These are phyloP conservation scores for Naganishia vaughanmartiniae DNA, from an alignment of 768 basidiomycete genomes.

Conservation along the genomic window DNA sequence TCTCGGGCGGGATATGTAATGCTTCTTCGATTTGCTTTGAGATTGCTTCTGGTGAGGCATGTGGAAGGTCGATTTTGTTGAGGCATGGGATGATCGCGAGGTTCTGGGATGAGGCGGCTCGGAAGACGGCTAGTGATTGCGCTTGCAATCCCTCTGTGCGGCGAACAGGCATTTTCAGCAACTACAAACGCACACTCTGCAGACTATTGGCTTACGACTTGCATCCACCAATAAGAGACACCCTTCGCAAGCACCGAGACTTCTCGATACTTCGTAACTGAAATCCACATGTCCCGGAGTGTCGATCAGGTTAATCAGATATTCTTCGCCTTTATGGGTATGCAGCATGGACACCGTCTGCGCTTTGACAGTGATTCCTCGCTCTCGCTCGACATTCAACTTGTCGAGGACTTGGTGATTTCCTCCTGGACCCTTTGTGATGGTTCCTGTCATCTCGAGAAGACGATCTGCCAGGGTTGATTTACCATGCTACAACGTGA, in stretches of 20 bases:
- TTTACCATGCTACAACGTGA: slow-evolving; percentile 75
- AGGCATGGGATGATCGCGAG: slow-evolving; percentile 74
- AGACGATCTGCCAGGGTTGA: slow-evolving; percentile 83
- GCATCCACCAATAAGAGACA: slow-evolving; percentile 82
- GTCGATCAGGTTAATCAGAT: slow-evolving; percentile 90
- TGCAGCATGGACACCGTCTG: slow-evolving; percentile 87
- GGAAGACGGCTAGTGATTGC: slow-evolving; percentile 92
- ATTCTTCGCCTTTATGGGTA: slow-evolving; percentile 55
- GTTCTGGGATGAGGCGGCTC: slow-evolving; percentile 76
- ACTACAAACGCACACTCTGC: neutral
- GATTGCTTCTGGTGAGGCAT: slow-evolving; percentile 76
- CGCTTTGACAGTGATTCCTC: slow-evolving; percentile 86
- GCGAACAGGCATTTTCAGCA: neutral
- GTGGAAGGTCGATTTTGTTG: slow-evolving; percentile 94
- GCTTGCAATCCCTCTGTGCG: slow-evolving; percentile 83
- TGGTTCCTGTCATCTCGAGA: slow-evolving; percentile 79
- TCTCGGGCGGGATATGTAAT: slow-evolving; percentile 71
- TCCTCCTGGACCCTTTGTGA: slow-evolving; percentile 81
- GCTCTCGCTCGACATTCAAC: slow-evolving; percentile 76
- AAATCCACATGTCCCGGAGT: slow-evolving; percentile 99
- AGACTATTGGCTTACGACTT: slow-evolving; percentile 57
- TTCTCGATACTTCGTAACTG: slow-evolving; percentile 91
- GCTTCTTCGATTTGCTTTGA: slow-evolving; percentile 75
- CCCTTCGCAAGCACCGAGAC: slow-evolving; percentile 88
- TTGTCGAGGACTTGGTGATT: slow-evolving; percentile 47